These are phyloP conservation scores for Suillus variegatus DNA, from an alignment of 768 basidiomycete species.

Conservation along the genomic window DNA sequence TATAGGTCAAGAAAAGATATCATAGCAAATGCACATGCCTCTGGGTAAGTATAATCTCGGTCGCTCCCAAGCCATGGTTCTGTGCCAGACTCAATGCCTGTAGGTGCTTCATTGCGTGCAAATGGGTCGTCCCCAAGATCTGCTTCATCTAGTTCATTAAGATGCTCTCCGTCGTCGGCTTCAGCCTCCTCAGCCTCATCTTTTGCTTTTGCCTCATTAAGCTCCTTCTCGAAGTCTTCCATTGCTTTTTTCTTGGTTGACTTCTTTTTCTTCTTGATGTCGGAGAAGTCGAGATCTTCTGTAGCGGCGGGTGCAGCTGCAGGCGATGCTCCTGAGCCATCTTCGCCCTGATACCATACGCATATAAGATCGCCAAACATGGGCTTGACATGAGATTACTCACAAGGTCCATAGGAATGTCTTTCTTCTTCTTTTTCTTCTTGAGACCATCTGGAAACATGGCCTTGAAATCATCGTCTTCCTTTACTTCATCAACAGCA, in stretches of 20 bases:
- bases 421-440: conserved; percentile 95
- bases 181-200: conserved; percentile 59
- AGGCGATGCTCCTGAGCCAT: conserved; percentile 67
- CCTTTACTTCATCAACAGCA: conserved; percentile 46
- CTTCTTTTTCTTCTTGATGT: conserved; percentile 97
- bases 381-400: conserved; percentile 26
- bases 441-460: conserved; percentile 84
- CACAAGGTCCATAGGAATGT: conserved; percentile 82
- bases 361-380: conserved; percentile 5
- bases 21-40: conserved; percentile 52
- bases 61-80: conserved; percentile 93
- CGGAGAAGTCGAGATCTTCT: conserved; percentile 91
- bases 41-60: conserved; percentile 94
- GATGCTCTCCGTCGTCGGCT: conserved; percentile 62
- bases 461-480: conserved; percentile 75
- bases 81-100: conserved; percentile 69
- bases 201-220: conserved; percentile 71
- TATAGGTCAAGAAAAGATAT: not conserved
- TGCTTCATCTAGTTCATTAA: conserved; percentile 72
- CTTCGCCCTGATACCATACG: conserved; percentile 46
- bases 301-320: conserved; percentile 45
- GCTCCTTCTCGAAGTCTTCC: conserved; percentile 93
- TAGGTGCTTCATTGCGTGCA: conserved; percentile 54
- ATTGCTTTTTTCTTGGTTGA: conserved; percentile 87
- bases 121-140: conserved; percentile 93